These are phyloP conservation scores for Termitomyces sp. DNA, from an alignment of 768 basidiomycete species.

Conservation along the genomic window DNA sequence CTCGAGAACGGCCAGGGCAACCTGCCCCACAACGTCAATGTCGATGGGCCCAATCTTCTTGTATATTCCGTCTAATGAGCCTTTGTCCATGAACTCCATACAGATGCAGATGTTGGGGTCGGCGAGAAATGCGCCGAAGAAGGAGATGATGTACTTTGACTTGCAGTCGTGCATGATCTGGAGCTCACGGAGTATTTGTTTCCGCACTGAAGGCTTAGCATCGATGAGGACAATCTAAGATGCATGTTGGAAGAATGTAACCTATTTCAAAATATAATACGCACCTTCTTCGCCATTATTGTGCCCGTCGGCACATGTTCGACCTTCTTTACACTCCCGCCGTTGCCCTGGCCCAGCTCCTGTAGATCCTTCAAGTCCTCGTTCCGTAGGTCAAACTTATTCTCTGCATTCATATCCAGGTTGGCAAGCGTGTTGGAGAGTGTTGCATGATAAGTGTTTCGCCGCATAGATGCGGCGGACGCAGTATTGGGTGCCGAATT, in stretches of 20 bases:
- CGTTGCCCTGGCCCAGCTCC: constrained; percentile 95
- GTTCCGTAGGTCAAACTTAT: constrained; percentile 79
- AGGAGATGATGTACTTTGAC: constrained; percentile 92
- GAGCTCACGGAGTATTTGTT: constrained; percentile 95
- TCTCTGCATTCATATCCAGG: constrained; percentile 82
- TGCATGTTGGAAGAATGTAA: constrained; percentile 8
- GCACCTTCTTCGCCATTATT: constrained; percentile 97
- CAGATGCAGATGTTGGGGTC: constrained; percentile 99
- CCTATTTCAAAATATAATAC: constrained; percentile 22
- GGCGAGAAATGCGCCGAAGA: constrained; percentile 93
- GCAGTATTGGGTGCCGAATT: constrained; percentile 54
- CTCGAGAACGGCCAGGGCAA: constrained; percentile 92
- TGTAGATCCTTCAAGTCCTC: constrained; percentile 90
- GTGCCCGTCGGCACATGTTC: constrained; percentile 89
- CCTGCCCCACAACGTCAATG: constrained; percentile 88
- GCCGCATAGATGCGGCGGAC: constrained; percentile 49
- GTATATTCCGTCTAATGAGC: constrained; percentile 92
- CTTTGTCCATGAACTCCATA: constrained; percentile 97
- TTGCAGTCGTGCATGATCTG: constrained; percentile 99
- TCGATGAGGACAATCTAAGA: constrained; percentile 90
- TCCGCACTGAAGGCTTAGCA: constrained; percentile 93
- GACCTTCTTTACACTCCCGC: constrained; percentile 96
- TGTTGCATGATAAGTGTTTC: constrained; percentile 76
- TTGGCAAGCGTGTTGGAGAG: constrained; percentile 84
- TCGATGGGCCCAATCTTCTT: constrained; percentile 93